Conservation (phyloP, 2,329 filamentous ascomycete genomes). For the Acrocalymma vagum region DNA sequence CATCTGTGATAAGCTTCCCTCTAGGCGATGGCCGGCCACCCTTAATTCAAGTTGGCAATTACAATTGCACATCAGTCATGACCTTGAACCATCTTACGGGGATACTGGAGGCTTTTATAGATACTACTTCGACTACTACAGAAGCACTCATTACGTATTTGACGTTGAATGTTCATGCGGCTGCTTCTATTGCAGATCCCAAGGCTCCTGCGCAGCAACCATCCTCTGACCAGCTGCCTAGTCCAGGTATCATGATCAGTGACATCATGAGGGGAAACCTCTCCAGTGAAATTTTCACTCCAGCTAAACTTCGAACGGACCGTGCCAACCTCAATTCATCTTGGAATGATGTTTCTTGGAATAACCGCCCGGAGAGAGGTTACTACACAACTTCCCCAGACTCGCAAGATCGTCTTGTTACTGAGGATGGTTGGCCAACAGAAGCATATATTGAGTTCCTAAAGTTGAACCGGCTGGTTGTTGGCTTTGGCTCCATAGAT, state of each 20-base stretch:
- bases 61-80: slow-evolving; percentile 61
- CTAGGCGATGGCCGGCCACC: slow-evolving; percentile 32
- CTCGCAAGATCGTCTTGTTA: slow-evolving; percentile 51
- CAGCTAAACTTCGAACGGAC: slow-evolving; percentile 57
- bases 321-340: slow-evolving; percentile 65
- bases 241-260: slow-evolving; percentile 54
- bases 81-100: slow-evolving; percentile 59
- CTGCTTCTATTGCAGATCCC: slow-evolving; percentile 48
- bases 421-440: slow-evolving; percentile 71
- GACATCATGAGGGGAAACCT: slow-evolving; percentile 58
- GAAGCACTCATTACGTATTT: slow-evolving; percentile 63
- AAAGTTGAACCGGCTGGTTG: slow-evolving; percentile 61
- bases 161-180: slow-evolving; percentile 68
- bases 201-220: slow-evolving; percentile 52
- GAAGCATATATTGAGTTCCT: slow-evolving; percentile 65
- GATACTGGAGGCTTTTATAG: slow-evolving; percentile 63
- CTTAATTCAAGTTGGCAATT: slow-evolving; percentile 60
- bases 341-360: slow-evolving; percentile 59
- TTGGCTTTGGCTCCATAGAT: slow-evolving; percentile 65
- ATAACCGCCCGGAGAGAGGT: slow-evolving; percentile 56
- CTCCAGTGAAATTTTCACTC: slow-evolving; percentile 63
- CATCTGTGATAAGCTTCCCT: slow-evolving; percentile 25
- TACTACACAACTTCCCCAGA: slow-evolving; percentile 60
- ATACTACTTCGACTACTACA: slow-evolving; percentile 62
- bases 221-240: slow-evolving; percentile 55